phyloP scores from a whole-genome alignment of 2,329 filamentous ascomycete species.

The Zopfia rhizophila region DNA sequence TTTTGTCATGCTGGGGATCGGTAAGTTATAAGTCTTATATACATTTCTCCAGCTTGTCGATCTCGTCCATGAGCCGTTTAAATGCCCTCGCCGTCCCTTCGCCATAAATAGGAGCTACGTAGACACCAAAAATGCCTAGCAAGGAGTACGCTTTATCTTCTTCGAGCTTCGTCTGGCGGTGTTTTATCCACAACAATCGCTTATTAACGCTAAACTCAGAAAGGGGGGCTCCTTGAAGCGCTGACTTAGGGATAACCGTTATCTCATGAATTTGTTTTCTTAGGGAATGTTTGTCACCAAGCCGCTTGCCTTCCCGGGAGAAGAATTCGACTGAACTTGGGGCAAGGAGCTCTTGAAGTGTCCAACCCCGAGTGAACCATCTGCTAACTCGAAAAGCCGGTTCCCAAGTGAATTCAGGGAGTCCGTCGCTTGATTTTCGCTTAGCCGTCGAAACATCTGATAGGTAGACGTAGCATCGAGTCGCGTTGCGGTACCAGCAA shows the following conservation, averaged over 20 bases:
- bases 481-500: no score
- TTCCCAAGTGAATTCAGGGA: slow-evolving; percentile 1
- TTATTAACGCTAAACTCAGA: slow-evolving; percentile 4
- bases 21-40: slow-evolving; percentile 8
- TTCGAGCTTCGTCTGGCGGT: no score
- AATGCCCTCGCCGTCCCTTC: no score
- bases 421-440: slow-evolving; percentile 3
- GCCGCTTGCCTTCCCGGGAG: neutral
- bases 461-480: slow-evolving; percentile 3
- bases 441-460: slow-evolving; percentile 1
- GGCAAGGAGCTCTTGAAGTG: slow-evolving; percentile 61
- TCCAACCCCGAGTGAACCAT: no score
- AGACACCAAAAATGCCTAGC: no score
- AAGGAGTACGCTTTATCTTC: no score
- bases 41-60: slow-evolving; percentile 14
- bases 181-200: no score
- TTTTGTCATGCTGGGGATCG: slow-evolving; percentile 19
- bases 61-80: no score
- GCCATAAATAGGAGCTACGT: no score
- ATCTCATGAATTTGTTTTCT: slow-evolving; percentile 6
- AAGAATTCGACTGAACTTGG: slow-evolving; percentile 5
- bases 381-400: slow-evolving; percentile 1
- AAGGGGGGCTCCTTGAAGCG: slow-evolving; percentile 7
- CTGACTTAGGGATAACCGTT: slow-evolving; percentile 2
- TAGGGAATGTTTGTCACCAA: slow-evolving; percentile 1